phyloP scores from a whole-genome alignment of 2,329 filamentous ascomycete genomes.

The Aureobasidium leucospermi region DNA sequence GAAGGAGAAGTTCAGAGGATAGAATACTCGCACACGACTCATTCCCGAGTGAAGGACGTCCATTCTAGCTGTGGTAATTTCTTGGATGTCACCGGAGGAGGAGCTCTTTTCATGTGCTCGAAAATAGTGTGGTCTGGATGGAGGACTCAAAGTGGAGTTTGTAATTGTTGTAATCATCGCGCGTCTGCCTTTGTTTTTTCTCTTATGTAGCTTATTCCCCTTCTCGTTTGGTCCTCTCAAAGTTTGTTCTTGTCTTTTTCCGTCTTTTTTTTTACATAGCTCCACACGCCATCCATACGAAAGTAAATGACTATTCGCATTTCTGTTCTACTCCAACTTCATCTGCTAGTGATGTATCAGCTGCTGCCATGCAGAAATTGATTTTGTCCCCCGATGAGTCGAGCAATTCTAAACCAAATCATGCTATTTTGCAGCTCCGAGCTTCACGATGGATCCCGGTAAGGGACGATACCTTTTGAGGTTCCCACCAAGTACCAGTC shows the following conservation, averaged over 20 bases:
- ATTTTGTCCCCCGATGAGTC: too few species aligned
- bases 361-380: too few species aligned
- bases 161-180: slow-evolving; percentile 11
- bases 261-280: neutral
- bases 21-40: neutral
- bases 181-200: neutral
- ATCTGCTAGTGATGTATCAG: too few species aligned
- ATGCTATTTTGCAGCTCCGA: too few species aligned
- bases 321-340: too few species aligned
- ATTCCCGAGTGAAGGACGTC: neutral
- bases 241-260: neutral
- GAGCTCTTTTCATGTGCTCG: neutral
- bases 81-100: neutral
- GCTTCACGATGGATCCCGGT: too few species aligned
- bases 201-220: slow-evolving; percentile 5
- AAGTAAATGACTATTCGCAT: neutral
- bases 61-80: neutral
- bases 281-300: neutral
- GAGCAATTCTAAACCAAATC: too few species aligned
- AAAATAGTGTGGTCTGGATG: neutral
- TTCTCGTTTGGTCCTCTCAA: neutral
- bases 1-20: slow-evolving; percentile 40
- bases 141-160: neutral
- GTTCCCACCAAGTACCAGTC: too few species aligned
- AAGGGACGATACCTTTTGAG: too few species aligned